Evolutionary conservation across 1,284 basidiomycete species (phyloP), one percentile per base, ranked within the genome.

Genomic region (Rhodotorula glutinis): DNA sequence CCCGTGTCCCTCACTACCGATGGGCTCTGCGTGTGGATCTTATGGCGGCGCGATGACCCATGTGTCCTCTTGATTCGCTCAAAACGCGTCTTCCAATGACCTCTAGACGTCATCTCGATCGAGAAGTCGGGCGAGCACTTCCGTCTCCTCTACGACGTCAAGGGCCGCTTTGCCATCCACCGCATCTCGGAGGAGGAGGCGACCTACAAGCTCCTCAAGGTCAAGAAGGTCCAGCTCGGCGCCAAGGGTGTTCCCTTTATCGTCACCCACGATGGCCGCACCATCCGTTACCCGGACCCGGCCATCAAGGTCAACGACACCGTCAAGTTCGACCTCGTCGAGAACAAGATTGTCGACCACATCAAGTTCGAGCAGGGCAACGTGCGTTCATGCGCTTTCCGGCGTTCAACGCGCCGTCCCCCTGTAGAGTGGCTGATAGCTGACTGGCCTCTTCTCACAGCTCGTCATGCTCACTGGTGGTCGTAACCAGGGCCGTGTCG

Each of bases 61-160:
- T 38, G 33, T 38, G 33, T 38, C 33, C 33, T 38, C 33, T 38
- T 38, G 33, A 11, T 38, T 38, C 33, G 33, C 33, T 38, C 33
- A 11, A 38, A 38, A n/a, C n/a, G n/a, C n/a, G 17, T 17, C 17
- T 17, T 49, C 17, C 46, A 23, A 23, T 33, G 57, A 33, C 25
- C 49, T 29, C 17, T 38, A 93, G 93, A 98, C 81, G 95, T 98
- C 70, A 86, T 99, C 80, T 87, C 92, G 68, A 92, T 99, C 76
- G 96, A 98, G 83, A 94, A 94, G 82, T 98, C 95, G 57, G 92
- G 91, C 82, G 95, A 99, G 83, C 90, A 98, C 85, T 99, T 98
- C 90, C 95, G 95, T 81, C 87, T 98, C 76, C 86, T 99, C 60
- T 98, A 98, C 86, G 96, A 98, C 80, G 88, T 97, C 82, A 99